These are phyloP conservation scores for Noccaea caerulescens DNA, from an alignment of 345 rosid species.

Conservation along the genomic window DNA sequence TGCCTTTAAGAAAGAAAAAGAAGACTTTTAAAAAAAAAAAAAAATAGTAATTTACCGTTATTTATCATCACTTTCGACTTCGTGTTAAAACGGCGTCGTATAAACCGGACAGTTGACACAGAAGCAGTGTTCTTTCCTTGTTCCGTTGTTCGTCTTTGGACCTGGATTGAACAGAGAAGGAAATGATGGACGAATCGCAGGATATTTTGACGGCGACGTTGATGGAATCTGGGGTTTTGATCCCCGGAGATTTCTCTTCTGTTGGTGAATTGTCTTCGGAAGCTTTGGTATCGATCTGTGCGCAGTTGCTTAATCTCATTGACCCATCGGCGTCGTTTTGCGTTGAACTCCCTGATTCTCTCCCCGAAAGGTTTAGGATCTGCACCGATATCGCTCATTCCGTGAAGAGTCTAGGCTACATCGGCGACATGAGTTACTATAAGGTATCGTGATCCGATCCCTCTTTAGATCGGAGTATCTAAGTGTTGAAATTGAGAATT, in stretches of 20 bases:
- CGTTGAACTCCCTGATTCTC: constrained; percentile 51
- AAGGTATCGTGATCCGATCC: constrained; percentile 50
- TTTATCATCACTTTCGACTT: neutral
- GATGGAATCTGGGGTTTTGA: constrained; percentile 52
- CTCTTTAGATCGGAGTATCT: neutral
- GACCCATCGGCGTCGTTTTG: constrained; percentile 46
- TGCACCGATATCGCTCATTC: constrained; percentile 62
- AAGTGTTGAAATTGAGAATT: neutral
- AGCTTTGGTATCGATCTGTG: constrained; percentile 59
- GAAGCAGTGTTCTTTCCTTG: neutral
- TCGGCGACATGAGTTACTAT: constrained; percentile 61
- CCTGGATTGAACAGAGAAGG: neutral
- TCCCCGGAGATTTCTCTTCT: constrained; percentile 53
- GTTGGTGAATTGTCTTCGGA: constrained; percentile 49
- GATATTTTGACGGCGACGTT: constrained; percentile 55
- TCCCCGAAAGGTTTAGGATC: constrained; percentile 61
- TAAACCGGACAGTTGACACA: neutral
- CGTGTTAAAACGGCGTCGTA: constrained; percentile 25
- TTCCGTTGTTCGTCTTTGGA: neutral
- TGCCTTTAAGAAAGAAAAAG: neutral
- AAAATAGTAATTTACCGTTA: neutral
- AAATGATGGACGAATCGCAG: constrained; percentile 49
- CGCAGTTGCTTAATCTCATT: constrained; percentile 65
- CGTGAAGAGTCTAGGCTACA: constrained; percentile 63
- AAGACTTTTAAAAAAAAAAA: neutral